Evolutionary conservation across 1,284 basidiomycete species (phyloP).

Genomic region (Fomitopsis palustris): DNA sequence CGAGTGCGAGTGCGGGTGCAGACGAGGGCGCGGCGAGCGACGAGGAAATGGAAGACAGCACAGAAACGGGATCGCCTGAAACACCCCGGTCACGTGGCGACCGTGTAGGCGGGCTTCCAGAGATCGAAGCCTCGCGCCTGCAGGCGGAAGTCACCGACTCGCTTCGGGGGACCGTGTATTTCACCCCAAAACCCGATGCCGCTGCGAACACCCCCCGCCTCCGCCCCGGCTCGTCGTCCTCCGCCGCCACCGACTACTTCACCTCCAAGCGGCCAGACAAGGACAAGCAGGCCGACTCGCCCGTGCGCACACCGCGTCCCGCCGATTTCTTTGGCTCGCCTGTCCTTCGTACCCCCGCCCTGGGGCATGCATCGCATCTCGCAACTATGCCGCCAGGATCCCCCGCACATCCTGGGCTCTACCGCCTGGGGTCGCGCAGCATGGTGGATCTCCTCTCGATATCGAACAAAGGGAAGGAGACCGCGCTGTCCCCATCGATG

Average conservation of each 20-base stretch:
- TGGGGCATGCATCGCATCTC: slow-evolving; percentile 7
- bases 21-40: slow-evolving; percentile 26
- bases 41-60: slow-evolving; percentile 32
- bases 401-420: slow-evolving; percentile 44
- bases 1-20: slow-evolving; percentile 26
- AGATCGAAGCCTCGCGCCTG: slow-evolving; percentile 22
- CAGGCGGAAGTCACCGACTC: slow-evolving; percentile 9
- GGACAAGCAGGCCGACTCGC: slow-evolving; percentile 8
- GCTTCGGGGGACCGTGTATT: slow-evolving; percentile 15
- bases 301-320: slow-evolving; percentile 34
- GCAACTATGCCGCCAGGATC: slow-evolving; percentile 17
- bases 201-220: slow-evolving; percentile 13
- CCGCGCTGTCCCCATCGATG: slow-evolving; percentile 15
- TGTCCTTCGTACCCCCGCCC: slow-evolving; percentile 2
- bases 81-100: slow-evolving; percentile 14
- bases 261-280: slow-evolving; percentile 21
- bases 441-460: slow-evolving; percentile 46
- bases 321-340: slow-evolving; percentile 17
- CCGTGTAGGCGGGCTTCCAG: slow-evolving; percentile 16
- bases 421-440: slow-evolving; percentile 59
- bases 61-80: slow-evolving; percentile 10
- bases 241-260: slow-evolving; percentile 28
- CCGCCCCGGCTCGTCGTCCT: slow-evolving; percentile 8
- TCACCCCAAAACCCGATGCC: slow-evolving; percentile 18
- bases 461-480: slow-evolving; percentile 28